Percentiles rank a stretch among this genome's conserved stretches.
Conservation (phyloP, 2,329 filamentous ascomycete genomes). For the Byssothecium circinans region DNA sequence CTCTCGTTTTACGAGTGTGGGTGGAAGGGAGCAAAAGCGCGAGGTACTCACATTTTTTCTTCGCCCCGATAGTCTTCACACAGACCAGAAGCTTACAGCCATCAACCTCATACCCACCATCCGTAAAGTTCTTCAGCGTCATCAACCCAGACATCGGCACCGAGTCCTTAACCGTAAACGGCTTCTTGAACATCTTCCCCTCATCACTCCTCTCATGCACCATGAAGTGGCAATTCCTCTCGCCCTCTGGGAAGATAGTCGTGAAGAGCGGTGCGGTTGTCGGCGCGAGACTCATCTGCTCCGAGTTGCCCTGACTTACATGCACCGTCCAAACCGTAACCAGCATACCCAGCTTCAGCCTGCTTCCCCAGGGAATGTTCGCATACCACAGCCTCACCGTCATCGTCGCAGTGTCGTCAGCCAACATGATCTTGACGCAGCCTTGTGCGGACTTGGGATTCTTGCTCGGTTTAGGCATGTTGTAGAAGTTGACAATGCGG, state of each 20-base stretch:
- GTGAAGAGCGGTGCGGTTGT: conserved; percentile 54
- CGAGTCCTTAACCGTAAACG: conserved; percentile 47
- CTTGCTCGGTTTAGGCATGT: conserved; percentile 47
- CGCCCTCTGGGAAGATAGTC: conserved; percentile 61
- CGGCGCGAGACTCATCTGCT: conserved; percentile 45
- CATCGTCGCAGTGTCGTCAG: conserved; percentile 58
- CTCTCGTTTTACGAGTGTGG: background rate
- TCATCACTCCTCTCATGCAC: conserved; percentile 55
- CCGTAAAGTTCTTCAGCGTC: conserved; percentile 58
- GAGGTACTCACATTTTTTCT: conserved; percentile 48
- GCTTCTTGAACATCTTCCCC: conserved; percentile 48
- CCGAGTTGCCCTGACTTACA: conserved; percentile 48
- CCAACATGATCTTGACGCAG: conserved; percentile 58
- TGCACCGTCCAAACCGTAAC: conserved; percentile 61
- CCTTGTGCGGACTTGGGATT: conserved; percentile 52
- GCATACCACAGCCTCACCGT: conserved; percentile 59
- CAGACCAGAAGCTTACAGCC: conserved; percentile 59
- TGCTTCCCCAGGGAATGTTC: conserved; percentile 38
- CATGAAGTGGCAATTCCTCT: conserved; percentile 57
- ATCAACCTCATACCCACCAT: conserved; percentile 56
- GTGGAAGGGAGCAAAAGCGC: background rate
- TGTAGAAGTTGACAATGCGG: conserved; percentile 58
- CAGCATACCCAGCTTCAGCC: conserved; percentile 55
- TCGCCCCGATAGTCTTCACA: conserved; percentile 59
- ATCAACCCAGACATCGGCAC: conserved; percentile 53